A percentile compares a stretch with the other conserved stretches of the same genome.
These are phyloP conservation scores for Sistotremastrum suecicum DNA, from an alignment of 768 basidiomycete species.

Conservation along the genomic window DNA sequence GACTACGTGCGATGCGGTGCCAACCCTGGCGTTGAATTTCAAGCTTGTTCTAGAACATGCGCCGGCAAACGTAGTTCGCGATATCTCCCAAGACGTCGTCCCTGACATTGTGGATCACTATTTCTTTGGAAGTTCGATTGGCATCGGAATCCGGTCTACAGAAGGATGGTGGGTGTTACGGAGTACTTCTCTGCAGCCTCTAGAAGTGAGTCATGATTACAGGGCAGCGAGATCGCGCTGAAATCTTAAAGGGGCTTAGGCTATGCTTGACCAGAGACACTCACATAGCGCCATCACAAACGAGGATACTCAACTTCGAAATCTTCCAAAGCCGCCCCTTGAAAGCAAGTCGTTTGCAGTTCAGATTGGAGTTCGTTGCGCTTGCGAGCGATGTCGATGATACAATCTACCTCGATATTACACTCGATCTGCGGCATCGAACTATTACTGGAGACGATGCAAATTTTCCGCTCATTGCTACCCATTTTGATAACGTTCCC, in stretches of 20 bases:
- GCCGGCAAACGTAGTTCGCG: conserved; percentile 20
- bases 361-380: no score
- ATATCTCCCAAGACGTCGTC: conserved; percentile 37
- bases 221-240: no score
- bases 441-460: conserved; percentile 1
- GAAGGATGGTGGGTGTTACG: conserved; percentile 33
- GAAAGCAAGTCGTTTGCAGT: no score
- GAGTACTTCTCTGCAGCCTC: no score
- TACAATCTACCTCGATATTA: background rate
- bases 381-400: no score
- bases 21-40: conserved; percentile 43
- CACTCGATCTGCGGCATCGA: conserved; percentile 1
- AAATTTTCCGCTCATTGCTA: conserved; percentile 12
- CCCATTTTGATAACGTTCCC: no score
- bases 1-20: conserved; percentile 24
- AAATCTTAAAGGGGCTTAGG: no score
- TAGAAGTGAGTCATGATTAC: background rate
- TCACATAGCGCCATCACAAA: conserved; percentile 48
- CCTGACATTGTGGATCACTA: conserved; percentile 64
- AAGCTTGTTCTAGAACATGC: conserved; percentile 27
- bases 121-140: conserved; percentile 58
- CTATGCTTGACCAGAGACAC: conserved; percentile 4
- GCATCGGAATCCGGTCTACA: conserved; percentile 43
- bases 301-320: conserved; percentile 21
- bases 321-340: no score